phyloP scores from a whole-genome alignment of 2,329 filamentous ascomycete genomes.

The Lizonia empirigonia region DNA sequence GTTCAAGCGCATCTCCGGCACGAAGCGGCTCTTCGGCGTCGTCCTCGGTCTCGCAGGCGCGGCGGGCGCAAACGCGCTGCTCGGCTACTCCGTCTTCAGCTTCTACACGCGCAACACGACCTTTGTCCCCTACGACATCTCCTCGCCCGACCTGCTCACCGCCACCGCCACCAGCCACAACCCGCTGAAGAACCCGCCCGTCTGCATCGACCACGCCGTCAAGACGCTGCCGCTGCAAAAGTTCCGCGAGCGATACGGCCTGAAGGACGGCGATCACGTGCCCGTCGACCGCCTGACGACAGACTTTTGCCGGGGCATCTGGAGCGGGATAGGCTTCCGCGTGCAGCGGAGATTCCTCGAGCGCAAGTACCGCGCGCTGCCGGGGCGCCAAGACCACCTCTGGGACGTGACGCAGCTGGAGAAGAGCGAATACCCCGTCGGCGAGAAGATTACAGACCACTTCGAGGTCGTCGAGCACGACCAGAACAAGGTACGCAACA shows the following conservation, averaged over 20 bases:
- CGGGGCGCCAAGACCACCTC: constrained; percentile 39
- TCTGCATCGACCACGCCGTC: constrained; percentile 46
- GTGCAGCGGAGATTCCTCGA: constrained; percentile 45
- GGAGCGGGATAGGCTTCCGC: constrained; percentile 45
- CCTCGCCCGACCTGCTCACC: constrained; percentile 35
- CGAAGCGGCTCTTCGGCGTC: constrained; percentile 40
- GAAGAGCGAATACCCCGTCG: constrained; percentile 41
- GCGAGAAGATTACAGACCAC: constrained; percentile 48
- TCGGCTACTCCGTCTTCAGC: constrained; percentile 45
- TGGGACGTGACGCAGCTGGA: constrained; percentile 46
- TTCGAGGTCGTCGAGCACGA: constrained; percentile 49
- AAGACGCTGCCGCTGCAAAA: constrained; percentile 44
- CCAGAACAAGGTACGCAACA: constrained; percentile 40
- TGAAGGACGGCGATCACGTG: constrained; percentile 16
- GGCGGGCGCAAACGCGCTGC: constrained; percentile 33
- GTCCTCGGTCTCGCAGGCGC: constrained; percentile 41
- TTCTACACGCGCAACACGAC: constrained; percentile 45
- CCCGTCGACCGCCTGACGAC: constrained; percentile 44
- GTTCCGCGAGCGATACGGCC: constrained; percentile 34
- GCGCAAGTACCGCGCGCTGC: constrained; percentile 42
- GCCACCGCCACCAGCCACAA: constrained; percentile 37
- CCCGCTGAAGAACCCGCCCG: constrained; percentile 40
- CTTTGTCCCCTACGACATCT: constrained; percentile 44
- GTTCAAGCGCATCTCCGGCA: constrained; percentile 38
- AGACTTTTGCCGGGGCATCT: constrained; percentile 48